Evolutionary conservation across 2,329 filamentous ascomycete genomes (phyloP), one percentile per base, ranked within the genome.

Genomic region (Thelonectria olida): DNA sequence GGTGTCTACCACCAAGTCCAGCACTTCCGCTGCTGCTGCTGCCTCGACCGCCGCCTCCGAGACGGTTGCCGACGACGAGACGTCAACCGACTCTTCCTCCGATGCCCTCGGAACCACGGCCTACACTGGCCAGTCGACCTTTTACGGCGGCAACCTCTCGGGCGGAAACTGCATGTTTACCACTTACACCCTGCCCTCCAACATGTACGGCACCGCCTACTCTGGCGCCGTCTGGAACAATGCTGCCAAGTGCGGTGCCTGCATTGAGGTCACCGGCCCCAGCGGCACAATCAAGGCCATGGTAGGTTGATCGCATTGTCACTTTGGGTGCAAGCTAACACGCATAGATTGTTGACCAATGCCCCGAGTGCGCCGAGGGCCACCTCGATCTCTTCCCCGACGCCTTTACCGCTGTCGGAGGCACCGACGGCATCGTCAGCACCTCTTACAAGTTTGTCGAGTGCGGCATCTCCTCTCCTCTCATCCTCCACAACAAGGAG

Each of bases 151-250:
- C 27, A 85, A 87, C 71, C 72, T 87, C 2, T 73, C 76, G 5
- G 88, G 88, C 38, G 89, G 89, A 63, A 82, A 81, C 60, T 92
- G 89, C 76, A 86, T 84, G 12, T 90, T 91, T 79, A 79, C 80
- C 7, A 85, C 82, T 51, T 90, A 90, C 77, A 88, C 82, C 3
- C 78, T 91, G 23, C 88, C 88, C 7, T 78, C 82, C 10, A 79
- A 80, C 12, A 74, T 90, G 57, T 86, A 79, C 67, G 89, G 89
- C 56, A 88, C 87, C 9, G 89, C 89, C 2, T 81, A 88, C 50
- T 86, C 88, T 1, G 82, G 82, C 38, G 76, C 80, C 3, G 84
- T 82, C 66, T 91, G 89, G 89, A 74, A 81, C 51, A 76, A 73
- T 53, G 81, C 83, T 2, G 81, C 78, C 41, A 79, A 85, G 64